phyloP scores from a whole-genome alignment of 257 asterid species.

The Agastache rugosa region DNA sequence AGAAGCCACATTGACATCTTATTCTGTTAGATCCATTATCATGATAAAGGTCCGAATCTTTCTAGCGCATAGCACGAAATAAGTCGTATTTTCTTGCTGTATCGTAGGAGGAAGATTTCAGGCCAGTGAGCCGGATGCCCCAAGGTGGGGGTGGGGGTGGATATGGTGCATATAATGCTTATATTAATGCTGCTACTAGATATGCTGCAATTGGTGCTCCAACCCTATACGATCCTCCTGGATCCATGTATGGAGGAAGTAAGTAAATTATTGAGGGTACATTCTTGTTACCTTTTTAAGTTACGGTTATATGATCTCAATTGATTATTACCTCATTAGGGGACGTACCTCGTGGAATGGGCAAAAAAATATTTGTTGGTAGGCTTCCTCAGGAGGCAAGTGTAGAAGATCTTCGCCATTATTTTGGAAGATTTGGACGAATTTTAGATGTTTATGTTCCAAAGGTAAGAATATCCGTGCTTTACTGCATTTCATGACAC shows the following conservation, averaged over 20 bases:
- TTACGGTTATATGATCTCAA: constrained; percentile 13
- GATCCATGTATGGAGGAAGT: constrained; percentile 93
- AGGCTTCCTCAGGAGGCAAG: constrained; percentile 99
- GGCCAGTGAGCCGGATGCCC: constrained; percentile 74
- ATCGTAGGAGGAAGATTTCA: constrained; percentile 79
- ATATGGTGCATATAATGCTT: constrained; percentile 97
- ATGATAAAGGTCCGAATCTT: not conserved
- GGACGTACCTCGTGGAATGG: constrained; percentile 82
- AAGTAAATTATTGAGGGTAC: constrained; percentile 43
- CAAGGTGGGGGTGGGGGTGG: constrained; percentile 65
- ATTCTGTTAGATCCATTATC: not conserved
- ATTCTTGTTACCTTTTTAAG: not conserved
- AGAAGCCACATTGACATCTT: not conserved
- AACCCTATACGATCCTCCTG: constrained; percentile 82
- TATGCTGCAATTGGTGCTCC: constrained; percentile 99
- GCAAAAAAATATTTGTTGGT: constrained; percentile 93
- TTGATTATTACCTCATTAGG: constrained; percentile 48
- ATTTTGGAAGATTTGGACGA: constrained; percentile 96
- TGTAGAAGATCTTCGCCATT: constrained; percentile 89
- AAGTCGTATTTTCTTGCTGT: constrained; percentile 10
- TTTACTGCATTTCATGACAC: constrained; percentile 15
- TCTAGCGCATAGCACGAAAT: not conserved
- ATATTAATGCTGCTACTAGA: constrained; percentile 92
- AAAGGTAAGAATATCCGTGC: constrained; percentile 58
- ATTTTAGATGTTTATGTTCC: constrained; percentile 95